Evolutionary conservation across 257 asterid species (phyloP), one percentile per base, ranked within the genome.

Genomic region (Solanum etuberosum): DNA sequence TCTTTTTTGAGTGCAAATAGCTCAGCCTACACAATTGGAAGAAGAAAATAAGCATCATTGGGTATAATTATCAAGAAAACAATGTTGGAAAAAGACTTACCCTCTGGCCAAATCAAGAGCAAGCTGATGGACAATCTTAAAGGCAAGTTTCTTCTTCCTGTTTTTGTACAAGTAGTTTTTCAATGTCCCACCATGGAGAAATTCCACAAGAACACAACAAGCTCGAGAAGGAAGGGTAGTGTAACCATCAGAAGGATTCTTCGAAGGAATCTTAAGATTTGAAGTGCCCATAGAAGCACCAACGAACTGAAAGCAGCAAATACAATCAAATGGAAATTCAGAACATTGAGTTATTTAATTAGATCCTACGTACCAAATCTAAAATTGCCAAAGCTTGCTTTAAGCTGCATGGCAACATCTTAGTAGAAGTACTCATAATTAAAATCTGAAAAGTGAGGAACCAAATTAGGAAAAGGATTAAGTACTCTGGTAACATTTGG

Each of bases 241-340:
- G 67, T 88, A 92, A 25, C 98, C 96, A 29, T 94, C 98, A 9
- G 94, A 91, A 40, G 98, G 96, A 83, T 92, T 95, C 87, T 94
- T 95, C 6, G 98, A 93, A 25, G 99, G 99, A 65, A 95, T 94
- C 93, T 95, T 96, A 68, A 96, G 90, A 72, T 96, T 94, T 4
- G 98, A 93, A 21, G 99, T 96, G 78, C 98, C 99, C 99, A 96
- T 96, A 43, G 98, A 96, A 86, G 99, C 99, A 78, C 98, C 98
- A 35, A 96, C 90, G 87, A 96, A 96, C 98, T 95, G 85, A 89
- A 57, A 86, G 25, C 27, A 84, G 85, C 21, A 37, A 87, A 20
- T 21, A 43, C 21, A 35, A 59, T 27, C 68, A 34, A 32, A 88
- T 37, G 65, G 48, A 25, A 32, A 5, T 61, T 61, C 63, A 34